These are phyloP conservation scores for Populus pruinosa DNA, from an alignment of 345 rosid genomes.

Conservation along the genomic window DNA sequence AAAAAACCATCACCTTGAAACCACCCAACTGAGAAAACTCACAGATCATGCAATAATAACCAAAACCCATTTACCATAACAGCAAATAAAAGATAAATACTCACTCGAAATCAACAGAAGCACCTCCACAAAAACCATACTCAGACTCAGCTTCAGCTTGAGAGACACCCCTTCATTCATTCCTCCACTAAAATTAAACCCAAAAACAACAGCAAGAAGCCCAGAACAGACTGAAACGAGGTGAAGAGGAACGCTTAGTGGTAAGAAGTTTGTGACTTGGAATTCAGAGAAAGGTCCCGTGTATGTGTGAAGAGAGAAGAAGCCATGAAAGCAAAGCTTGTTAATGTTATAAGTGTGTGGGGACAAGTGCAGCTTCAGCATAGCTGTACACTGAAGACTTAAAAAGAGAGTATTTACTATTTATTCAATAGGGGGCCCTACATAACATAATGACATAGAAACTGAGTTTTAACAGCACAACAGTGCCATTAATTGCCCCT, in stretches of 20 bases:
- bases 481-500: constrained; percentile 31
- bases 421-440: neutral
- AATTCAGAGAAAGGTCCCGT: constrained; percentile 16
- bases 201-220: neutral
- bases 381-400: constrained; percentile 22
- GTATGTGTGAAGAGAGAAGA: constrained; percentile 4
- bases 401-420: neutral
- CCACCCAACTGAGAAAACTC: constrained; percentile 26
- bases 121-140: constrained; percentile 23
- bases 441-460: constrained; percentile 9
- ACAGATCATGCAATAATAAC: constrained; percentile 33
- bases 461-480: constrained; percentile 15
- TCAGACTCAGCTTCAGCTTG: constrained; percentile 15
- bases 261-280: constrained; percentile 5
- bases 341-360: constrained; percentile 25
- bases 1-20: constrained; percentile 12
- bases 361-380: constrained; percentile 20
- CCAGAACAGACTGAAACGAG: neutral
- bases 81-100: constrained; percentile 21
- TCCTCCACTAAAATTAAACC: constrained; percentile 12
- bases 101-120: constrained; percentile 37
- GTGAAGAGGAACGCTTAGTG: neutral
- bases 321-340: constrained; percentile 24
- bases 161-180: constrained; percentile 41
- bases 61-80: constrained; percentile 21